Evolutionary conservation across 2,329 filamentous ascomycete genomes (phyloP), one percentile per base, ranked within the genome.

Genomic region (Curvularia eragrostidis): DNA sequence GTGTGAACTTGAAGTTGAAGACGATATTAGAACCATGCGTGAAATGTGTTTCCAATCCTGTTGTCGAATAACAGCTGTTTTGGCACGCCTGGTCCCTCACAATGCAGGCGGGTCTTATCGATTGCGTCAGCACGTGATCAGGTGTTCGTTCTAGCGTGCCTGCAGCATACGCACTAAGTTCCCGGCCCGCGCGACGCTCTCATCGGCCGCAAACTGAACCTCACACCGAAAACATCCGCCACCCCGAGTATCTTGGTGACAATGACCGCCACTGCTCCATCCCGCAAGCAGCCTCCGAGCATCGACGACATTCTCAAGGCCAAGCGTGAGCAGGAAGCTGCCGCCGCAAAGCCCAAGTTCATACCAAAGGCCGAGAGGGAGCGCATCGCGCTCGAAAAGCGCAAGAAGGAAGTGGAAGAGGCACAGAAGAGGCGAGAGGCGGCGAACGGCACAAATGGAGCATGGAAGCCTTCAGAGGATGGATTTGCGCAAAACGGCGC

Each of bases 311-410:
- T 97, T 4, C 79, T 97, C 21, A 87, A 87, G 65, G 90, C 93
- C 79, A 96, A 96, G 82, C 91, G 90, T 73, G 91, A 91, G 61
- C 89, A 91, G 26, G 91, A 95, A 77, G 90, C 90, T 34, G 91
- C 90, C 15, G 89, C 91, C 9, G 85, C 91, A 54, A 97, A 95
- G 82, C 93, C 93, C 5, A 93, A 91, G 75, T 96, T 96, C 74
- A 81, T 97, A 21, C 90, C 91, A 4, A 95, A 91, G 80, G 89
- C 90, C 30, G 86, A 96, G 75, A 86, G 93, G 54, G 92, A 96
- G 74, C 86, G 87, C 59, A 78, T 96, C 24, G 92, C 91, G 28
- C 82, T 91, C 15, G 91, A 96, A 72, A 92, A 92, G 76, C 84
- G 89, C 48, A 83, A 84, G 36, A 90, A 91, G 64, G 90, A 94